A percentile compares a stretch with the other conserved stretches of the same genome.
Conservation (phyloP, 352 stramenopile species). For the Phytopythium aichiense region DNA sequence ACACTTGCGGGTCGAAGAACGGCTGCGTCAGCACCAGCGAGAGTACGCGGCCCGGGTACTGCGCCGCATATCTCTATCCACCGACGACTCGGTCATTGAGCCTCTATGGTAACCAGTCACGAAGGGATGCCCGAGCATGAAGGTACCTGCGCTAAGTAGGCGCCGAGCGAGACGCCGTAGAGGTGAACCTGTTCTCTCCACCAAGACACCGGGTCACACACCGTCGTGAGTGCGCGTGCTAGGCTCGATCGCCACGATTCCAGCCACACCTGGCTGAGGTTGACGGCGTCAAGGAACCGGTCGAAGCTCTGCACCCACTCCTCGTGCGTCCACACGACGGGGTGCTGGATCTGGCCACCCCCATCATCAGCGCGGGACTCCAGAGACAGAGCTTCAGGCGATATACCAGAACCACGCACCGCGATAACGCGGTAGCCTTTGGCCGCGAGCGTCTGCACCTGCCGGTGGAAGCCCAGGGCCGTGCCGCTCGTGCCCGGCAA, state of each 20-base stretch:
- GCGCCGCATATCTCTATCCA: constrained; percentile 43
- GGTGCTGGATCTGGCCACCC: constrained; percentile 48
- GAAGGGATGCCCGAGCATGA: too few relatives aligned
- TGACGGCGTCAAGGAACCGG: constrained; percentile 64
- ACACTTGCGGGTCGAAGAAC: constrained; percentile 51
- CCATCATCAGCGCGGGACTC: not conserved
- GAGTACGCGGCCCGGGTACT: constrained; percentile 52
- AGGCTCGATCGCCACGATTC: too few relatives aligned
- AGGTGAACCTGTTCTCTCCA: constrained; percentile 37
- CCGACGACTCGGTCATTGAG: not conserved
- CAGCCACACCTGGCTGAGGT: constrained; percentile 27
- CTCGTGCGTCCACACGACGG: constrained; percentile 73
- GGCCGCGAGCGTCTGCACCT: constrained; percentile 38
- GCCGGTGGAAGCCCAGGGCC: constrained; percentile 53
- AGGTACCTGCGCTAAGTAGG: constrained; percentile 63
- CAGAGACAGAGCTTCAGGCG: not conserved
- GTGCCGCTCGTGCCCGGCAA: constrained; percentile 54
- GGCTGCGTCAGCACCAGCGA: constrained; percentile 64
- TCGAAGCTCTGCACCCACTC: constrained; percentile 83
- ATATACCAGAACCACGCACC: constrained; percentile 15
- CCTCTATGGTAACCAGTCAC: too few relatives aligned
- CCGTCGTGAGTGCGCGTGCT: not conserved
- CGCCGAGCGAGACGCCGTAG: constrained; percentile 66
- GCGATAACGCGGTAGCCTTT: constrained; percentile 68
- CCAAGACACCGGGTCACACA: not conserved